A percentile compares a stretch with the other conserved stretches of the same genome.
Evolutionary conservation across 2,329 filamentous ascomycete species (phyloP).

Genomic region (Colletotrichum sp.): DNA sequence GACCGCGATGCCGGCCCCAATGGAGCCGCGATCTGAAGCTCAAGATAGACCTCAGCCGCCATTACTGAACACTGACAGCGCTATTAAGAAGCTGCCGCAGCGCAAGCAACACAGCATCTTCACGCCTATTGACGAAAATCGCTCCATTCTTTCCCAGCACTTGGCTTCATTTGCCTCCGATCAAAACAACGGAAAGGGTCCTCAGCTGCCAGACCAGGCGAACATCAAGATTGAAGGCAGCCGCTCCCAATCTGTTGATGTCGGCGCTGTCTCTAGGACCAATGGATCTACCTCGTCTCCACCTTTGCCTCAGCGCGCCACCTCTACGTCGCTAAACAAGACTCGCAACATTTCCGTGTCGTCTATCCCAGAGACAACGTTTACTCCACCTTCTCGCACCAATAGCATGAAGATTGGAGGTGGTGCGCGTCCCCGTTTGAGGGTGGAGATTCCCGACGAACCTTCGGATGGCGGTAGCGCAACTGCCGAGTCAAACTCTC

Average conservation of each 20-base stretch:
- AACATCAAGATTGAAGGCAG: slow-evolving; percentile 31
- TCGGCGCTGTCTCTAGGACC: slow-evolving; percentile 57
- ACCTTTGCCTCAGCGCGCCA: slow-evolving; percentile 54
- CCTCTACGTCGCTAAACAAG: slow-evolving; percentile 55
- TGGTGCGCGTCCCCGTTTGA: slow-evolving; percentile 80
- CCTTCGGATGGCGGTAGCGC: slow-evolving; percentile 78
- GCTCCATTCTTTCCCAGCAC: slow-evolving; percentile 87
- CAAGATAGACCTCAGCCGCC: slow-evolving; percentile 51
- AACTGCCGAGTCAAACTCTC: slow-evolving; percentile 73
- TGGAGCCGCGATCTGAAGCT: slow-evolving; percentile 52
- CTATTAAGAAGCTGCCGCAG: slow-evolving; percentile 70
- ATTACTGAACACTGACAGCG: slow-evolving; percentile 54
- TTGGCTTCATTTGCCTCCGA: slow-evolving; percentile 70
- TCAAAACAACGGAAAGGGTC: slow-evolving; percentile 41
- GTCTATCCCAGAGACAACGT: slow-evolving; percentile 66
- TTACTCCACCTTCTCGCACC: slow-evolving; percentile 77
- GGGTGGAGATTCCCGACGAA: slow-evolving; percentile 94
- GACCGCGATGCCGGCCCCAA: slow-evolving; percentile 55
- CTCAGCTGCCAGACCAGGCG: slow-evolving; percentile 19
- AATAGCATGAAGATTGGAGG: slow-evolving; percentile 73
- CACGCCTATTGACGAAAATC: slow-evolving; percentile 93
- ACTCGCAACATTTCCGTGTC: slow-evolving; percentile 59
- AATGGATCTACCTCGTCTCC: slow-evolving; percentile 59
- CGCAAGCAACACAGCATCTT: slow-evolving; percentile 93
- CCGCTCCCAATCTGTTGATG: slow-evolving; percentile 71